phyloP scores from a whole-genome alignment of 257 asterid genomes.

The Avicennia marina region DNA sequence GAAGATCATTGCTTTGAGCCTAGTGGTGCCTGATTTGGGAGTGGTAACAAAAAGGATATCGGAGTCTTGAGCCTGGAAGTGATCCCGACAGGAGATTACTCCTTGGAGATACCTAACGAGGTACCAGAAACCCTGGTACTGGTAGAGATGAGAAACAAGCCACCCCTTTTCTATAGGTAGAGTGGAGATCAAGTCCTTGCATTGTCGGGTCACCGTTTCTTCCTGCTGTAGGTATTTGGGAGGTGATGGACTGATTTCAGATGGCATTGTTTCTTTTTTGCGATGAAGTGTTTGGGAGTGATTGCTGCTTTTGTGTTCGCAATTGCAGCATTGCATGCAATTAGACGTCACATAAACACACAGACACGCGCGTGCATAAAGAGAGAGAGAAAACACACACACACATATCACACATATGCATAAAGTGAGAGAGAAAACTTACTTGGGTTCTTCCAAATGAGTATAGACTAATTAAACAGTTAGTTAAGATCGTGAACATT shows the following conservation, averaged over 20 bases:
- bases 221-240: constrained; percentile 35
- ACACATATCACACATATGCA: no score
- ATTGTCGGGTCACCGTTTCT: constrained; percentile 25
- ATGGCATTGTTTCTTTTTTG: no score
- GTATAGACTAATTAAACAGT: no score
- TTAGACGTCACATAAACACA: no score
- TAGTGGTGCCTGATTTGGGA: constrained; percentile 56
- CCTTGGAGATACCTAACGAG: constrained; percentile 27
- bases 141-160: constrained; percentile 30
- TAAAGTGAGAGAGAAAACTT: no score
- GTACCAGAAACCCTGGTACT: constrained; percentile 46
- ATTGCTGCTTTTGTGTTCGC: no score
- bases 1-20: constrained; percentile 47
- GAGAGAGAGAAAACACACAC: no score
- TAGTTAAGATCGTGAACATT: no score
- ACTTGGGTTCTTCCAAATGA: no score
- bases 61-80: constrained; percentile 24
- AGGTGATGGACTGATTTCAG: constrained; percentile 17
- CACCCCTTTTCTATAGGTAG: constrained; percentile 45
- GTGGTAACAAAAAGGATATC: constrained; percentile 43
- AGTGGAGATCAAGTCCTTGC: constrained; percentile 16
- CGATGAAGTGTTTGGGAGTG: no score
- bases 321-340: no score
- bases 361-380: no score
- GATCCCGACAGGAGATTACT: constrained; percentile 26